phyloP scores from a whole-genome alignment of 192 early-diverging fungal species.

The Linnemannia exigua region DNA sequence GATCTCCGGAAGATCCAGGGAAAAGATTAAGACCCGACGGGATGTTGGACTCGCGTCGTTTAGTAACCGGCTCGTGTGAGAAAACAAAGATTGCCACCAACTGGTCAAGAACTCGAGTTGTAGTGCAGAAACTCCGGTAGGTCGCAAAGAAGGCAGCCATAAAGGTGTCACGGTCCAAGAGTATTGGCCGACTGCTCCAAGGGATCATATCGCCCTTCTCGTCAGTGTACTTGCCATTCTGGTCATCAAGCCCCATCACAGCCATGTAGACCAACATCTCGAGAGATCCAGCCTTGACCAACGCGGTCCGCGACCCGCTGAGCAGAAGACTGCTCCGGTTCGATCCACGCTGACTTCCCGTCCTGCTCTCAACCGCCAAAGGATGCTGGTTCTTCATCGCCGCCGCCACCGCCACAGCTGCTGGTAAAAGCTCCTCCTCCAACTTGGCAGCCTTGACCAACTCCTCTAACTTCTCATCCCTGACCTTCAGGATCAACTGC shows the following conservation, averaged over 20 bases:
- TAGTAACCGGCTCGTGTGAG: conserved; percentile 30
- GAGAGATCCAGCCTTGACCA: conserved; percentile 75
- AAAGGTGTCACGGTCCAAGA: conserved; percentile 59
- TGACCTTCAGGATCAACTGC: conserved; percentile 60
- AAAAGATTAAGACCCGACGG: conserved; percentile 57
- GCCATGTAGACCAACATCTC: conserved; percentile 69
- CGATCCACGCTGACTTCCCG: background rate
- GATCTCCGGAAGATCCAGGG: conserved; percentile 35
- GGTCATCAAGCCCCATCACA: conserved; percentile 67
- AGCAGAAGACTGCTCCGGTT: conserved; percentile 30
- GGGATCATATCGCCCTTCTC: conserved; percentile 61
- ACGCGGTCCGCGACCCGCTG: conserved; percentile 59
- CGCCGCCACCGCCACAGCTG: conserved; percentile 2
- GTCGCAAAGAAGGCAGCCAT: conserved; percentile 73
- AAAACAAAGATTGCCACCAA: conserved; percentile 55
- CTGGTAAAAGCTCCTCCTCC: conserved; percentile 12
- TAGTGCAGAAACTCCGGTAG: conserved; percentile 73
- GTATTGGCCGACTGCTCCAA: conserved; percentile 36
- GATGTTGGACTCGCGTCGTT: conserved; percentile 11
- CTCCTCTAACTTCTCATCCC: conserved; percentile 59
- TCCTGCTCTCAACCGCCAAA: background rate
- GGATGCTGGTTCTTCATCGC: conserved; percentile 6
- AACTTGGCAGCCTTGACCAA: conserved; percentile 21
- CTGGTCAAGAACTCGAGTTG: conserved; percentile 55
- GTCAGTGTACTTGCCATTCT: conserved; percentile 54